Conservation (phyloP, 1,139 yeast species). For the Yamadazyma diospyri region DNA sequence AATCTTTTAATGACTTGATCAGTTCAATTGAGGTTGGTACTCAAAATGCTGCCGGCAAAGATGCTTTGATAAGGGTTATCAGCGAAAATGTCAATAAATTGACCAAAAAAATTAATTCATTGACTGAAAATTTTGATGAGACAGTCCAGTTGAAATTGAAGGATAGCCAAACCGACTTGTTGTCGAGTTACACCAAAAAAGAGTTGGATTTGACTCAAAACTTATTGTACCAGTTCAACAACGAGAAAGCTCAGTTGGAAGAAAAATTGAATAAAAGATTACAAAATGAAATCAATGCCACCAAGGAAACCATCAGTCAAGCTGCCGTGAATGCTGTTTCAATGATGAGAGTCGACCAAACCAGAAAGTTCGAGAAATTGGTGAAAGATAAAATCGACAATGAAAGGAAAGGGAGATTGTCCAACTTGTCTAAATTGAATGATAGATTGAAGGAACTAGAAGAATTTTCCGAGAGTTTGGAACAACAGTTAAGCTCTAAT, state of each 20-base stretch:
- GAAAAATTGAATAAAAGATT: slow-evolving; percentile 59
- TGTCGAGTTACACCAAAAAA: slow-evolving; percentile 53
- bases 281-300: slow-evolving; percentile 62
- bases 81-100: slow-evolving; percentile 31
- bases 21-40: slow-evolving; percentile 43
- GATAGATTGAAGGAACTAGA: slow-evolving; percentile 57
- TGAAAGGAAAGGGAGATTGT: slow-evolving; percentile 81
- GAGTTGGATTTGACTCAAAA: slow-evolving; percentile 50
- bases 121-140: slow-evolving; percentile 40
- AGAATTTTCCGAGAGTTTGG: slow-evolving; percentile 55
- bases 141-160: slow-evolving; percentile 38
- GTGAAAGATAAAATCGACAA: slow-evolving; percentile 63
- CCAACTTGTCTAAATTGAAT: slow-evolving; percentile 60
- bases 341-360: slow-evolving; percentile 67
- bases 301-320: slow-evolving; percentile 62
- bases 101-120: slow-evolving; percentile 29
- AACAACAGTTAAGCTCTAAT: slow-evolving; percentile 51
- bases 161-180: slow-evolving; percentile 47
- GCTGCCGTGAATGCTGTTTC: slow-evolving; percentile 78
- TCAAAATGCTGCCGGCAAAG: slow-evolving; percentile 27
- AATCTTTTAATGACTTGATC: slow-evolving; percentile 52
- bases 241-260: slow-evolving; percentile 62
- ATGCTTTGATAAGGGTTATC: slow-evolving; percentile 28
- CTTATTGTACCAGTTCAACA: slow-evolving; percentile 45
- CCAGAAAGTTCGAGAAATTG: slow-evolving; percentile 65